Evolutionary conservation across 768 basidiomycete species (phyloP).

Genomic region (Boletus bicolor): DNA sequence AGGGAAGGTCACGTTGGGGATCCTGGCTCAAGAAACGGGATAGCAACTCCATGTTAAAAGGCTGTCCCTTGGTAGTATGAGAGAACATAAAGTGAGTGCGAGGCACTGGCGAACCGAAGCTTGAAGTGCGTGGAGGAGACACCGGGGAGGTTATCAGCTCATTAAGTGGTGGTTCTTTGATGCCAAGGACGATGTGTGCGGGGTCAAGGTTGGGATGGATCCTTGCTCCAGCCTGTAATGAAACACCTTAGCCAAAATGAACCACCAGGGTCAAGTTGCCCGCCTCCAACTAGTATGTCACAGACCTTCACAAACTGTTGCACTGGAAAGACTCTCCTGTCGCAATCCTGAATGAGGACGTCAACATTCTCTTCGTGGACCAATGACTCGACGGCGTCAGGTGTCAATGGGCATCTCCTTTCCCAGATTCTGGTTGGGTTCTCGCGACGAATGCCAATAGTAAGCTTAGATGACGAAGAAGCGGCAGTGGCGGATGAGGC

Average conservation of each 20-base stretch:
- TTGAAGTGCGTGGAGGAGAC: constrained; percentile 20
- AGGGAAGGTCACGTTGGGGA: constrained; percentile 24
- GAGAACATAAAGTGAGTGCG: constrained; percentile 90
- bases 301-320: constrained; percentile 64
- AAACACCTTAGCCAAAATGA: not conserved
- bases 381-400: constrained; percentile 63
- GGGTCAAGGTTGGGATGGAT: constrained; percentile 53
- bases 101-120: constrained; percentile 27
- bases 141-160: constrained; percentile 53
- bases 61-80: constrained; percentile 84
- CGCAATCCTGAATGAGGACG: constrained; percentile 75
- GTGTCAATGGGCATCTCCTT: constrained; percentile 78
- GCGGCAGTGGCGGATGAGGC: constrained; percentile 22
- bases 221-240: constrained; percentile 69
- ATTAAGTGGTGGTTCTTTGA: constrained; percentile 78
- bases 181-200: constrained; percentile 78
- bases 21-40: constrained; percentile 52
- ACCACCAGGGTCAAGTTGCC: not conserved
- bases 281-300: not conserved
- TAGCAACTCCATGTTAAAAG: constrained; percentile 80
- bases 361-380: constrained; percentile 52
- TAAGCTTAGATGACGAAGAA: constrained; percentile 31
- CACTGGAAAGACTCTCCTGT: constrained; percentile 67
- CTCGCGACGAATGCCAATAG: constrained; percentile 67
- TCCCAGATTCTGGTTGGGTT: constrained; percentile 85